Conservation (phyloP, 1,284 basidiomycete species). For the Meripilus lineatus region DNA sequence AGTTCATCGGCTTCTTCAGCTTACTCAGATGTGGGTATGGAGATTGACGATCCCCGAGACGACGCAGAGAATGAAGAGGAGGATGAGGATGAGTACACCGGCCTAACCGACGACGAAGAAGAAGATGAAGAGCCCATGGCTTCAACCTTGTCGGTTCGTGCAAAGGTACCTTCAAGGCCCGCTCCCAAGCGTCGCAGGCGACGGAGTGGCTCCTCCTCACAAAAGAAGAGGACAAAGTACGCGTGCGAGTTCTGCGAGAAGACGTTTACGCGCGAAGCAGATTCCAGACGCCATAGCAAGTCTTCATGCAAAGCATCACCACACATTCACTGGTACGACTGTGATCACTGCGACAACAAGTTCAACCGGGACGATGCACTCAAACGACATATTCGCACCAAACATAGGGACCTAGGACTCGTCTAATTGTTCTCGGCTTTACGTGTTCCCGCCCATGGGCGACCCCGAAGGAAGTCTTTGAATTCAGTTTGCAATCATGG, state of each 20-base stretch:
- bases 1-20: too few relatives aligned
- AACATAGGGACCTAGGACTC: slow-evolving; percentile 2
- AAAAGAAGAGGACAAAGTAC: slow-evolving; percentile 3
- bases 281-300: not conserved
- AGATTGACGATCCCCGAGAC: too few relatives aligned
- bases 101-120: not conserved
- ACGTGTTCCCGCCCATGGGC: too few relatives aligned
- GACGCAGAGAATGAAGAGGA: not conserved
- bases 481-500: too few relatives aligned
- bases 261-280: slow-evolving; percentile 2
- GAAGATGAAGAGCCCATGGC: not conserved
- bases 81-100: not conserved
- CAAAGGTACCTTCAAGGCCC: too few relatives aligned
- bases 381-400: slow-evolving; percentile 1
- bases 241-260: not conserved
- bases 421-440: too few relatives aligned
- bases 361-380: slow-evolving; percentile 1
- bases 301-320: not conserved
- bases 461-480: too few relatives aligned
- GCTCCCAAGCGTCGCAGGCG: not conserved
- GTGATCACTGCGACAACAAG: not conserved
- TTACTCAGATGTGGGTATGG: too few relatives aligned
- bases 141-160: not conserved
- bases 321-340: too few relatives aligned
- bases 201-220: too few relatives aligned